These are phyloP conservation scores for Colletotrichum sublineola DNA, from an alignment of 2,329 filamentous ascomycete genomes.

Conservation along the genomic window DNA sequence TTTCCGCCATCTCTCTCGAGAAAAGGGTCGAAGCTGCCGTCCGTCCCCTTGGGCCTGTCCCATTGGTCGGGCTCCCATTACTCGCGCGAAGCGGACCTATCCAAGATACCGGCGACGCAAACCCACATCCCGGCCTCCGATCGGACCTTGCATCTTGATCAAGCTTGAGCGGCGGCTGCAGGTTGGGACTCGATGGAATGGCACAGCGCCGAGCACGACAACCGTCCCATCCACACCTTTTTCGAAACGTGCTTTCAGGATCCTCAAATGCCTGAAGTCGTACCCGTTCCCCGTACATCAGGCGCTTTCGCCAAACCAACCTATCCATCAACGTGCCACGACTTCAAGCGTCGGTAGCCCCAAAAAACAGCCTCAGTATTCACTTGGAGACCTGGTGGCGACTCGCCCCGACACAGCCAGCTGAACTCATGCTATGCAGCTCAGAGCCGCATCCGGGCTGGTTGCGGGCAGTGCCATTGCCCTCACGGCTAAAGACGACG, in stretches of 20 bases:
- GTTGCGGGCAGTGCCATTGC: constrained; percentile 64
- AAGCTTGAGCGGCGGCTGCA: constrained; percentile 35
- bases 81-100: constrained; percentile 24
- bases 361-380: not conserved
- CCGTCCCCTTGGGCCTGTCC: constrained; percentile 14
- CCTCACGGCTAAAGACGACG: constrained; percentile 61
- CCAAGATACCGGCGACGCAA: not conserved
- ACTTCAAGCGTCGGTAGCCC: not conserved
- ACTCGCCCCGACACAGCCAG: constrained; percentile 41
- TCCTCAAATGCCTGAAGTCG: not conserved
- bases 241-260: not conserved
- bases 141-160: constrained; percentile 38
- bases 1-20: constrained; percentile 20
- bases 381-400: not conserved
- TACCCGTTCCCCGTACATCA: constrained; percentile 32
- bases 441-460: constrained; percentile 43
- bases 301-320: constrained; percentile 35
- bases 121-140: constrained; percentile 35
- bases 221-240: constrained; percentile 1
- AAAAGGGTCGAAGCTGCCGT: constrained; percentile 3
- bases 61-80: constrained; percentile 19
- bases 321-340: constrained; percentile 19
- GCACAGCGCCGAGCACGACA: not conserved
- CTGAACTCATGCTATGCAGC: constrained; percentile 35
- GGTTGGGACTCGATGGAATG: constrained; percentile 1